phyloP scores from a whole-genome alignment of 306 rosid genomes.

The Arachis hypogaea region DNA sequence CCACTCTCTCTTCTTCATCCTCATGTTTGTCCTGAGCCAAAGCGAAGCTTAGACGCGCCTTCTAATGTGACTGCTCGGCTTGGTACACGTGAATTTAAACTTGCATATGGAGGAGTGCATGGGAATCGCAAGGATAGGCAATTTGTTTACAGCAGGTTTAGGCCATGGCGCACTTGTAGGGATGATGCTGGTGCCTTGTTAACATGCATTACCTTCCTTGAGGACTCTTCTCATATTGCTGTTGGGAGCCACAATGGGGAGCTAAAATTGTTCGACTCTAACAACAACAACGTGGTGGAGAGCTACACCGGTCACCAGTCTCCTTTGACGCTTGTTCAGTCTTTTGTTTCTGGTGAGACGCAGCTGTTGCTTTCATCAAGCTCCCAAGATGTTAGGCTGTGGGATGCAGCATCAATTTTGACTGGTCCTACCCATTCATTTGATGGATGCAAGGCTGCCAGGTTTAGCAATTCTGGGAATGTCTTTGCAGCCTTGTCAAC shows the following conservation, averaged over 20 bases:
- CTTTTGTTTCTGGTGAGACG: constrained; percentile 71
- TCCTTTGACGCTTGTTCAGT: constrained; percentile 82
- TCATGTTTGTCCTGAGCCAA: constrained; percentile 98
- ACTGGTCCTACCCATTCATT: constrained; percentile 82
- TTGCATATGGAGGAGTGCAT: constrained; percentile 82
- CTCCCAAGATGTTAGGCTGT: constrained; percentile 79
- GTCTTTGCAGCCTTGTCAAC: constrained; percentile 78
- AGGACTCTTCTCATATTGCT: constrained; percentile 84
- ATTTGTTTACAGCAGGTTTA: constrained; percentile 91
- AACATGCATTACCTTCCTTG: constrained; percentile 86
- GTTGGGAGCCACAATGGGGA: constrained; percentile 93
- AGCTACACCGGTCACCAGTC: constrained; percentile 82
- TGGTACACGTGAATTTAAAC: constrained; percentile 86
- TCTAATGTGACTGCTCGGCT: constrained; percentile 88
- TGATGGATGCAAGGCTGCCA: constrained; percentile 96
- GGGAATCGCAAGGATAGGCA: constrained; percentile 97
- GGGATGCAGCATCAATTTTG: constrained; percentile 80
- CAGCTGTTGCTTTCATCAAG: constrained; percentile 90
- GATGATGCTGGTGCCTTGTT: constrained; percentile 81
- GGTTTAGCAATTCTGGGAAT: constrained; percentile 82
- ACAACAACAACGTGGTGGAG: constrained; percentile 74
- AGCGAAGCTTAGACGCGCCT: constrained; percentile 92
- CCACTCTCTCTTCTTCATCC: constrained; percentile 90
- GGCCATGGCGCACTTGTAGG: constrained; percentile 96
- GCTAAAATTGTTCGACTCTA: constrained; percentile 80